A percentile compares a stretch with the other conserved stretches of the same genome.
phyloP scores from a whole-genome alignment of 257 asterid species.

The Phtheirospermum japonicum region DNA sequence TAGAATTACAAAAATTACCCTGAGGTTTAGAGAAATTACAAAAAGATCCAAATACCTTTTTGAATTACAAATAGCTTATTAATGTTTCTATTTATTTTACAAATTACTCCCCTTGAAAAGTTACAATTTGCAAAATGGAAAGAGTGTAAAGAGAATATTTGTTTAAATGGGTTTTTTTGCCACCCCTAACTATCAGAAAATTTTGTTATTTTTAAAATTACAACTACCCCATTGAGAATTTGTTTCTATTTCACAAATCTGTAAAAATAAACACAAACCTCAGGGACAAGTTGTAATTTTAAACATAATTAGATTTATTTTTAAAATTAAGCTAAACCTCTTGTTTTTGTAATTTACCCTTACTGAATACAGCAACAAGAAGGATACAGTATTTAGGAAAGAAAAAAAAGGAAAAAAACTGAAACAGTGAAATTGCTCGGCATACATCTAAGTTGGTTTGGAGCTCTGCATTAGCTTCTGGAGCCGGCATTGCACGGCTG shows the following conservation, averaged over 20 bases:
- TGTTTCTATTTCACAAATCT: not conserved
- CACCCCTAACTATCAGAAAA: too few relatives aligned
- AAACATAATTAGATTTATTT: not conserved
- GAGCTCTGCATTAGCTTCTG: slow-evolving; percentile 96
- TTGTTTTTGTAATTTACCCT: not conserved
- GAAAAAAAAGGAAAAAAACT: not conserved
- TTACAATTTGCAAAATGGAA: too few relatives aligned
- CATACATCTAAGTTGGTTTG: slow-evolving; percentile 83
- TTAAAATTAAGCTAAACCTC: not conserved
- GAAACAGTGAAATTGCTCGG: not conserved
- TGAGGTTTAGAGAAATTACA: not conserved
- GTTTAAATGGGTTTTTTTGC: too few relatives aligned
- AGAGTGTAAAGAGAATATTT: not conserved
- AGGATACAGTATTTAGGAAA: not conserved
- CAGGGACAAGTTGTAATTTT: not conserved
- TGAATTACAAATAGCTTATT: not conserved
- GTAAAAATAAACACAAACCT: not conserved
- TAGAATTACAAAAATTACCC: not conserved
- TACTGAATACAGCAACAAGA: not conserved
- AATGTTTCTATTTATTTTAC: not conserved
- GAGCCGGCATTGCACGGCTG: slow-evolving; percentile 80
- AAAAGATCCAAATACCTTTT: not conserved
- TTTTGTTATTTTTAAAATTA: too few relatives aligned
- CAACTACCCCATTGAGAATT: too few relatives aligned
- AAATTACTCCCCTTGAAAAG: too few relatives aligned